Evolutionary conservation across 108 stramenopile genomes (phyloP), one percentile per base, ranked within the genome.

Genomic region (Cyclotella kingstonii): DNA sequence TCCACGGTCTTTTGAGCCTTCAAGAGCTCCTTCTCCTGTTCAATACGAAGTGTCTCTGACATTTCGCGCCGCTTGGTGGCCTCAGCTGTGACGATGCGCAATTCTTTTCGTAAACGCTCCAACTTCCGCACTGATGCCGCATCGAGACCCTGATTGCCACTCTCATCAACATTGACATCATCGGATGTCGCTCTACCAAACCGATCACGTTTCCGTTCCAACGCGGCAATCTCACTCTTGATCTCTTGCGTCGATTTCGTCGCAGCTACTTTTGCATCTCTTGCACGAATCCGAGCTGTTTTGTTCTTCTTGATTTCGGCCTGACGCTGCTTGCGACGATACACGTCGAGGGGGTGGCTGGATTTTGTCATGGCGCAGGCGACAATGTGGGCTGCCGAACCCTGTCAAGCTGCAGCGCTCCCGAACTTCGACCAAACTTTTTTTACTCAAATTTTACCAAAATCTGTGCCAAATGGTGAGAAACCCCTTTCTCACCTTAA

Each of bases 271-370:
- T 79, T 81, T 45, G 73, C 85, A 67, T 92, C 90, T 10, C 90
- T 74, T 17, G 77, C 85, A 28, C 73, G 54, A 23, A 84, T 82
- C 15, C 90, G 81, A 41, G 63, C 54, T n/a, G 67, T 74, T 60
- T 85, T 89, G 76, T 84, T 87, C 60, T 87, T 85, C 54, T 84
- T 78, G 12, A 83, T 36, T 44, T 85, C 80, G 55, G 84, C 83
- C 54, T 83, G 78, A 5, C 82, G 82, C 49, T 88, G 66, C 52
- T 84, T 55, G 5, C 73, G 71, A 14, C 70, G 70, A 50, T 78
- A 57, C 19, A 39, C 40, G 18, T 78, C 70, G 66, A 78, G 50
- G 15, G 76, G 76, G 38, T 77, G 66, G 41, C 60, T 60, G 3
- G 72, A 67, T 46, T 62, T 70, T 31, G 73, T 60, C 73, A 74